Base-by-base conservation (phyloP, 2,329 filamentous ascomycete genomes). In the Microthyrium microscopicum region DNA sequence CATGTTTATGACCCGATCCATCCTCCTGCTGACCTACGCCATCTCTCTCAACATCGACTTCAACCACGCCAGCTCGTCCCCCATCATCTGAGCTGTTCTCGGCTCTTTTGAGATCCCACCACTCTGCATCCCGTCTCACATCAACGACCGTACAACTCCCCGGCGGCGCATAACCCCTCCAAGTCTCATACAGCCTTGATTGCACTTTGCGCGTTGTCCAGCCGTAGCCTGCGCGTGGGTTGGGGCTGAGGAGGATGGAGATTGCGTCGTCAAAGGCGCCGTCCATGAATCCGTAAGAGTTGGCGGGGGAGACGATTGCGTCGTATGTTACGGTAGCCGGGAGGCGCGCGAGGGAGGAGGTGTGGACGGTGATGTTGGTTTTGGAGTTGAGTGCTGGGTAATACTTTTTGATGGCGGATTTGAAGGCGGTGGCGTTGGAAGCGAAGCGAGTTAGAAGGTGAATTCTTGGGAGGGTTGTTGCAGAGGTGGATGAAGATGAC, bases 241-340 rank as follows among this genome's bases (percentile, higher is more conserved):
- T 58, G 38, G 62, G 62, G 1, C 60, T 58, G 38, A 68, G 60
- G 8, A 55, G 54, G 20, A 55, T 52, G 0, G 64, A 67, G 35
- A 70, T 62, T 17, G 65, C 65, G 40, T 66, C 60, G 46, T 69
- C 64, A 40, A 68, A 70, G 30, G 56, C 62, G 19, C 67, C 66
- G 40, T 70, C 65, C 1, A 71, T 55, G 1, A 57, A 55, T 19
- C 56, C 65, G 43, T 67, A 69, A 1, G 62, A 67, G 42, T 69
- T 69, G 26, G 65, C 63, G 0, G 65, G 66, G 1, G 65, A 69
- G 16, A 68, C 62, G 26, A 69, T 49, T 9, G 60, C 50, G 42
- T 68, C 58, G 42, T 65, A 66, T 20, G 48, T 48, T 6, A 54
- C 44, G 1, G 38, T 32, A 0, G 42, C 8, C 0, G 58, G 48